These are phyloP conservation scores for Heteromeles arbutifolia DNA, from an alignment of 306 rosid genomes.

Conservation along the genomic window DNA sequence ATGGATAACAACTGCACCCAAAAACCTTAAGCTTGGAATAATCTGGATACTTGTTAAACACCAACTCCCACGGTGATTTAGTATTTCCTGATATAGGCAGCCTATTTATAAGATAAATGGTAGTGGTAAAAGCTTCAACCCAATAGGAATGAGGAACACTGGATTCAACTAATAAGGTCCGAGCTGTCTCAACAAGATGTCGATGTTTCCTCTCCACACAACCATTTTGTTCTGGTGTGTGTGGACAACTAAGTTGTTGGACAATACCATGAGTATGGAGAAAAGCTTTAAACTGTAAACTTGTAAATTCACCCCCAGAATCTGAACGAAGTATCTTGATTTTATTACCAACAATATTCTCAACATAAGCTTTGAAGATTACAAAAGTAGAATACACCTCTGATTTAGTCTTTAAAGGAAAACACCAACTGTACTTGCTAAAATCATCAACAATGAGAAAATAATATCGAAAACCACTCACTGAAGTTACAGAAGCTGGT, in stretches of 20 bases:
- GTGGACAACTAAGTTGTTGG: neutral
- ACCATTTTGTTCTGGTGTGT: neutral
- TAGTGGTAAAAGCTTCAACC: neutral
- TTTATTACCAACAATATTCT: neutral
- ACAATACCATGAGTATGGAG: neutral
- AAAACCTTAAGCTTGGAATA: neutral
- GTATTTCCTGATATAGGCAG: neutral
- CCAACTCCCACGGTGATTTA: neutral
- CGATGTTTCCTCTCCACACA: neutral
- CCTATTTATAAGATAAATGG: neutral
- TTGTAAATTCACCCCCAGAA: neutral
- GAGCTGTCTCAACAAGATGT: too few species aligned
- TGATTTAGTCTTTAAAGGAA: neutral
- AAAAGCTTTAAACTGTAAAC: too few species aligned
- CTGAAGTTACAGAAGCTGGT: neutral
- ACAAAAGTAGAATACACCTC: neutral
- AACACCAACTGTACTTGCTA: neutral
- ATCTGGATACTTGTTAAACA: neutral
- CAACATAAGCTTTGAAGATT: neutral
- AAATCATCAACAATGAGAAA: neutral
- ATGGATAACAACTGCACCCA: neutral
- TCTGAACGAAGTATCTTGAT: too few species aligned
- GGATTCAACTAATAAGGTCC: neutral
- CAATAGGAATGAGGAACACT: neutral
- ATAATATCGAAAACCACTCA: neutral